Conservation (phyloP, 441 rosid species). For the Erodium trifolium region DNA sequence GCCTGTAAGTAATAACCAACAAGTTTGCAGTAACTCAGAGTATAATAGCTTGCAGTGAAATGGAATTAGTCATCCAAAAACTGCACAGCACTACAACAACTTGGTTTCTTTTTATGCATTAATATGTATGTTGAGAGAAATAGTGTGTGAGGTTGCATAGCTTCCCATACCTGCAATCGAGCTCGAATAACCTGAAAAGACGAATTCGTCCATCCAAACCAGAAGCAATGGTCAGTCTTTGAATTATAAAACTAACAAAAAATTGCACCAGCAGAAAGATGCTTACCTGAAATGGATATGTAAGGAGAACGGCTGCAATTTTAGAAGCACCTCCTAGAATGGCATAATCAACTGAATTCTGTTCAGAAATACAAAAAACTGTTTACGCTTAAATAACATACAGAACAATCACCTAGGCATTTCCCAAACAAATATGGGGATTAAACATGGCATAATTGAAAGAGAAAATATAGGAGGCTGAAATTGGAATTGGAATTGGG, state of each 20-base stretch:
- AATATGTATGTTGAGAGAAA: neutral
- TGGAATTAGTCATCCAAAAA: too few relatives aligned
- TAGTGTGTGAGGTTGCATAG: neutral
- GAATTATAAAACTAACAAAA: constrained; percentile 9
- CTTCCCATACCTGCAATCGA: constrained; percentile 60
- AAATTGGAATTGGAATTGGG: constrained; percentile 4
- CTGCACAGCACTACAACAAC: constrained; percentile 12
- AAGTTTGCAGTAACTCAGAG: too few relatives aligned
- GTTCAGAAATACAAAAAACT: constrained; percentile 15
- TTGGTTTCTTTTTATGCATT: constrained; percentile 1
- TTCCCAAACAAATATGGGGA: neutral
- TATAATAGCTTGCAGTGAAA: too few relatives aligned
- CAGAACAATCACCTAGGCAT: neutral
- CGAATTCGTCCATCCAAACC: constrained; percentile 8
- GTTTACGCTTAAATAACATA: constrained; percentile 8
- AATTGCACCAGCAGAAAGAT: constrained; percentile 17
- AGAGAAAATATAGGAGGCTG: neutral
- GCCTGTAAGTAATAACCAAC: too few relatives aligned
- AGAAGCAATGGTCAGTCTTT: constrained; percentile 20
- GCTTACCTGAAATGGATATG: constrained; percentile 78
- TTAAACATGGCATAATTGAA: neutral
- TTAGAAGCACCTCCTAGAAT: constrained; percentile 80
- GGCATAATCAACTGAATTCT: constrained; percentile 87
- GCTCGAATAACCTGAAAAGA: constrained; percentile 73
- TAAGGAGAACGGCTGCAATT: constrained; percentile 71